Evolutionary conservation across 1,284 basidiomycete species (phyloP), one percentile per base, ranked within the genome.

Genomic region (Chalciporus sp.): DNA sequence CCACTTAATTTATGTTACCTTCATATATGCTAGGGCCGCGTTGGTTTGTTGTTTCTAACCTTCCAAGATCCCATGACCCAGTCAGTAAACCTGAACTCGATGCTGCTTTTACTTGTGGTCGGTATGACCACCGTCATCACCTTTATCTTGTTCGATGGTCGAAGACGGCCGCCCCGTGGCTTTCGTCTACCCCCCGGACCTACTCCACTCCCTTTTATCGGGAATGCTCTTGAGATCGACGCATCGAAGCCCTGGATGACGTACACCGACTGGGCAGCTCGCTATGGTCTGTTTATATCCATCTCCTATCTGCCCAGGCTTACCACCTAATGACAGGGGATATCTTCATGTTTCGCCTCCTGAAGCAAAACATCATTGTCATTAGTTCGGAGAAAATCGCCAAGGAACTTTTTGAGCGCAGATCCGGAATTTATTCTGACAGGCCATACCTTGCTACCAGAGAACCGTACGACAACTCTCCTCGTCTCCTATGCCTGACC

Each of bases 361-460:
- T 70, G 9, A 55, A 58, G 23, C 57, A 70, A 47, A 52, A 67
- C 3, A 58, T 58, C 7, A 45, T 70, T n/a, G n/a, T n/a, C n/a
- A n/a, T n/a, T n/a, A n/a, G n/a, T n/a, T n/a, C n/a, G n/a, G n/a
- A n/a, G n/a, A 61, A 57, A 17, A 37, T 63, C 26, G 62, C 60
- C n/a, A 55, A 61, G 31, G 64, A 68, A 1, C 68, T 66, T 10
- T 28, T 66, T 7, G 65, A 67, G 2, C 56, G 51, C 8, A 50
- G 68, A n/a, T 67, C 66, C 4, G 37, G 42, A 19, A 52, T 63
- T 43, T 66, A 70, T 42, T 68, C 65, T 4, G 65, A 68, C 26
- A 65, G 65, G 17, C 66, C 65, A 4, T 47, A 57, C 44, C 5
- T 68, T 8, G 64, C 68, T 10, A 54, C 66, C 7, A 51, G 23